Evolutionary conservation across 2,329 filamentous ascomycete genomes (phyloP), one percentile per base, ranked within the genome.

Genomic region (Daldinia sp.): DNA sequence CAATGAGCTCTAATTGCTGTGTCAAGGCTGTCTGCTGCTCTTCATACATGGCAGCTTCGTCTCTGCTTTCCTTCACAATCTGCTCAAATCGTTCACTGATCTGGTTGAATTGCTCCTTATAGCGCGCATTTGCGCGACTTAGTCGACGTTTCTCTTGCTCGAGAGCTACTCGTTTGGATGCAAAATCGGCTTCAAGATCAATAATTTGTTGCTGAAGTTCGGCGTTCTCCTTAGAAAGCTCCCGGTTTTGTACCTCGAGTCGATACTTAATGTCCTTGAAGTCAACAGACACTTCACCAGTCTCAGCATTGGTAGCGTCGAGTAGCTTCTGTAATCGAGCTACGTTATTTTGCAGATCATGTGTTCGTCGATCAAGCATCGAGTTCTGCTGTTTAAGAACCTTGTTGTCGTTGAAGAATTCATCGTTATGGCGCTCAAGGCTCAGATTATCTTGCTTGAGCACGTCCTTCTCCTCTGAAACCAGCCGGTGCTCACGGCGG

Each of bases 391-490:
- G 71, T 54, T 78, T 74, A 13, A 78, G 71, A 50, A 67, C 59
- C 44, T 76, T 75, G 78, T 85, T 87, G 73, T 87, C 85, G 63
- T 79, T 82, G 71, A 85, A 87, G 72, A 86, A 87, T 67, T 83
- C 84, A 56, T 87, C 85, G 65, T 87, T 87, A 74, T 86, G 84
- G 41, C 83, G 84, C 59, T 86, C 85, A 23, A 87, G 81, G 70
- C 83, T 84, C 37, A 82, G 78, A 66, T 87, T 86, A 71, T 88
- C 86, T 69, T 86, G 79, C 41, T 80, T 80, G n/a, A 87, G 78
- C 7, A 81, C 75, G 2, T 75, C 75, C 72, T 83, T 85, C 68
- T 87, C 83, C 67, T 74, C 70, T 12, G 64, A 23, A 42, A 75
- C 39, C 15, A 59, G 23, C 10, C 74, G 63, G 53, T 73, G 73